Conservation (phyloP, 1,139 yeast genomes). For the Suhomyces bokatorum region DNA sequence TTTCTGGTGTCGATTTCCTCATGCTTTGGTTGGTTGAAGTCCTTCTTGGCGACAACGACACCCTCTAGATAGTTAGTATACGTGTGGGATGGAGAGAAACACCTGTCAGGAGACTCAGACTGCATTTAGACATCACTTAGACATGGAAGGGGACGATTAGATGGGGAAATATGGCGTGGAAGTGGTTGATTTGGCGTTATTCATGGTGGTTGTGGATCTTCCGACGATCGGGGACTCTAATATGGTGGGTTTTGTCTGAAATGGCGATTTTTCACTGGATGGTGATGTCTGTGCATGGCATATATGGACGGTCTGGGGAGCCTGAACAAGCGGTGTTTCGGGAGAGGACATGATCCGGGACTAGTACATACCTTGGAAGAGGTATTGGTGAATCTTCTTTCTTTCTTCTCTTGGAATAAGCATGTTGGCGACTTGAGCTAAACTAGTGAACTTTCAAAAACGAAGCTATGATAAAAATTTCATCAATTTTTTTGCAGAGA, state of each 20-base stretch:
- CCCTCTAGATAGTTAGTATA: conserved; percentile 70
- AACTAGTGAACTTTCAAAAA: conserved; percentile 14
- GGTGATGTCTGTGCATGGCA: no score
- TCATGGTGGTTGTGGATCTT: no score
- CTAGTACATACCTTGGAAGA: conserved; percentile 86
- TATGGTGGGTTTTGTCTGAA: no score
- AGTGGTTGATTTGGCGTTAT: no score
- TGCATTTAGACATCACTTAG: no score
- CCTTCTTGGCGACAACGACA: conserved; percentile 99
- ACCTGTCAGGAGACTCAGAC: no score
- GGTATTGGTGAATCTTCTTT: conserved; percentile 98
- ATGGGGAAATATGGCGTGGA: no score
- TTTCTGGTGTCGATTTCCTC: conserved; percentile 97
- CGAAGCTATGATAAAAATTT: conserved; percentile 14
- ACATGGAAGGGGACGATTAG: no score
- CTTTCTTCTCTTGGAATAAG: conserved; percentile 99
- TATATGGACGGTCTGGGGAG: neutral
- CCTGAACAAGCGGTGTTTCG: neutral
- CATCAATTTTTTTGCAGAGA: conserved; percentile 14
- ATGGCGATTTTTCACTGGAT: no score
- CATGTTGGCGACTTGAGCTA: conserved; percentile 55
- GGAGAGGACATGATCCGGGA: neutral
- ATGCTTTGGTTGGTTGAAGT: conserved; percentile 96
- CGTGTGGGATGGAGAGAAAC: no score
- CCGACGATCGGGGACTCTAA: no score